phyloP scores from a whole-genome alignment of 2,329 filamentous ascomycete genomes.

The Paecilomyces variotii region DNA sequence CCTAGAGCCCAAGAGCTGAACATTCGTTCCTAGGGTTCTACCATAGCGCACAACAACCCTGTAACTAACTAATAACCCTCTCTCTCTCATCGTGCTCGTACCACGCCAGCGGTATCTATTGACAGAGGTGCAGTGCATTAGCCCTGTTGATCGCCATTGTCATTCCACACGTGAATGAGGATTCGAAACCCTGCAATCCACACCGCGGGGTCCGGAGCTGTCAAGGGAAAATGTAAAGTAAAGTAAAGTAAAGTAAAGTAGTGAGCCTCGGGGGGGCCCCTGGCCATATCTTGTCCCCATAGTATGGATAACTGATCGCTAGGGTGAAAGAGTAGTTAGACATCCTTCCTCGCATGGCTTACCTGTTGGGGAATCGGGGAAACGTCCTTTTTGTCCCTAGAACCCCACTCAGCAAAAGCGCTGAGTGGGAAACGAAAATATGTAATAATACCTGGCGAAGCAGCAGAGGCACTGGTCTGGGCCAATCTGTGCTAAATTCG shows the following conservation, averaged over 20 bases:
- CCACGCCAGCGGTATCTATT: not conserved
- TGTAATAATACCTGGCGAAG: not conserved
- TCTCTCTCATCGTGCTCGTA: not conserved
- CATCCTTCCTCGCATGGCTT: no score
- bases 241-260: no score
- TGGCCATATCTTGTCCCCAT: no score
- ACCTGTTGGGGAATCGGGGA: no score
- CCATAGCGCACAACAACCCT: not conserved
- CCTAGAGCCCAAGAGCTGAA: not conserved
- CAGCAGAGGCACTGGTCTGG: not conserved
- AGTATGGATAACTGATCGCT: no score
- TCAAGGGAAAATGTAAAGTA: no score
- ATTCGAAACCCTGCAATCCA: not conserved
- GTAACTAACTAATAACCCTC: not conserved
- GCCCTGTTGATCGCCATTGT: not conserved
- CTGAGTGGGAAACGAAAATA: no score
- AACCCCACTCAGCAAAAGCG: no score
- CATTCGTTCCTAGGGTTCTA: not conserved
- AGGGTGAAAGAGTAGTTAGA: no score
- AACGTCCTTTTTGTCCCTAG: no score
- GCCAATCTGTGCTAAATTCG: not conserved
- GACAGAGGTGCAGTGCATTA: not conserved
- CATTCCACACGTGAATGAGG: not conserved
- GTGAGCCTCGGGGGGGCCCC: not conserved
- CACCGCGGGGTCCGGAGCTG: not conserved